A percentile compares a stretch with the other conserved stretches of the same genome.
These are phyloP conservation scores for Eimeria brunetti DNA, from an alignment of 169 alveolate genomes.

Conservation along the genomic window DNA sequence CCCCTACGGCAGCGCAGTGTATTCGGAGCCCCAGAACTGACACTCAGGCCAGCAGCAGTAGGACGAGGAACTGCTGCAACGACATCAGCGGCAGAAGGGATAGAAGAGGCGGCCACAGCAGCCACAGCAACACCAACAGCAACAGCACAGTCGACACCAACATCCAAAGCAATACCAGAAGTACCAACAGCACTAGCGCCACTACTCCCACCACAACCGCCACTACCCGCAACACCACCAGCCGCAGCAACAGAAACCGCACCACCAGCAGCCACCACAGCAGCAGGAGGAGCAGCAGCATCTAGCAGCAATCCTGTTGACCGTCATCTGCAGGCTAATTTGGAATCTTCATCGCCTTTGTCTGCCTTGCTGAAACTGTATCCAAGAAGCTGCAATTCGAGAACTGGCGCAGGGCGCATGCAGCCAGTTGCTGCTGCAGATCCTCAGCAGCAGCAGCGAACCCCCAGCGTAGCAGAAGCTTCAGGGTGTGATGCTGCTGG, in stretches of 20 bases:
- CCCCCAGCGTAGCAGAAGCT: background rate
- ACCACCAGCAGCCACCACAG: background rate
- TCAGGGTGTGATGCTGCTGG: background rate
- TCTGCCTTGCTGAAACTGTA: background rate
- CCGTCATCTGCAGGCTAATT: background rate
- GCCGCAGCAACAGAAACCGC: background rate
- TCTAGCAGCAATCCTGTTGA: background rate
- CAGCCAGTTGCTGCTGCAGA: conserved; percentile 23
- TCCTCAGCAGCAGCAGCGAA: background rate
- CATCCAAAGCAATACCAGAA: too few species aligned
- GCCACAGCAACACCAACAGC: background rate
- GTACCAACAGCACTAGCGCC: too few species aligned
- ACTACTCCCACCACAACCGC: too few species aligned
- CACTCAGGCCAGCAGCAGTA: background rate
- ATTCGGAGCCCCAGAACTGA: background rate
- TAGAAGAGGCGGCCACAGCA: background rate
- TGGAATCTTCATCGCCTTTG: background rate
- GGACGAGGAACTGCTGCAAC: background rate
- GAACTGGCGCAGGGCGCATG: background rate
- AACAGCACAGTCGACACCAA: background rate
- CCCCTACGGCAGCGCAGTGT: background rate
- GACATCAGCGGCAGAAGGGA: background rate
- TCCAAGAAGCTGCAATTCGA: background rate
- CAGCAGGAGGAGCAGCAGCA: background rate
- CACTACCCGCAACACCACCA: background rate